Base-by-base conservation (phyloP, 2,329 filamentous ascomycete genomes). In the Nemania sp. region DNA sequence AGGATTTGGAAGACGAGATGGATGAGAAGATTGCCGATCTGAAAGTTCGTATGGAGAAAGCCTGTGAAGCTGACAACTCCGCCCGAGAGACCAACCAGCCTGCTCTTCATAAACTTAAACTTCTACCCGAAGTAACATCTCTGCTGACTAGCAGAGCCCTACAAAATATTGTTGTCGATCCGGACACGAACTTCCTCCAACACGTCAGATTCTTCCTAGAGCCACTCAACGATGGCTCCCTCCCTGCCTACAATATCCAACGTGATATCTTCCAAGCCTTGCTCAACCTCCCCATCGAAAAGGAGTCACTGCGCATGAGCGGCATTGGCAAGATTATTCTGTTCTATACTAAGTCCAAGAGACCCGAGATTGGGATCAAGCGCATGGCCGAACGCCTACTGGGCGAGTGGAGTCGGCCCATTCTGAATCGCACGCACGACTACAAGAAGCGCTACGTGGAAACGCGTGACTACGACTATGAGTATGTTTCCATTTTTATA, bases 141-240 rank as follows among this genome's bases (percentile, higher is more conserved):
- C 86, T 98, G 22, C 87, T 99, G 68, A 98, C 97, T 79, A 92
- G 94, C 76, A 97, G 95, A 80, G 93, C 92, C 62, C 89, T 95
- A 29, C 93, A 92, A 77, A 87, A 93, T 73, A 92, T 92, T 32
- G 90, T 98, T 57, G 89, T 98, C 47, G 95, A 98, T 73, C 95
- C 95, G 0, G 96, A 99, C 77, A 97, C 92, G 77, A 98, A 98
- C 82, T 92, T 99, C 70, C 84, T 99, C 45, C 93, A 97, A 80
- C 93, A 94, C 15, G 93, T 99, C 76, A 94, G 95, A 78, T 98
- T 97, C 86, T 98, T 98, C 86, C 88, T 99, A 24, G 96, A 99
- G 79, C 96, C 96, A 0, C 87, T 98, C 53, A 94, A 95, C 75
- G 95, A 98, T 77, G 96, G 95, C 65, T 95, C 93, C 68, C 87